phyloP scores from a whole-genome alignment of 176 grass and related monocot genomes.

The Musa acuminata region DNA sequence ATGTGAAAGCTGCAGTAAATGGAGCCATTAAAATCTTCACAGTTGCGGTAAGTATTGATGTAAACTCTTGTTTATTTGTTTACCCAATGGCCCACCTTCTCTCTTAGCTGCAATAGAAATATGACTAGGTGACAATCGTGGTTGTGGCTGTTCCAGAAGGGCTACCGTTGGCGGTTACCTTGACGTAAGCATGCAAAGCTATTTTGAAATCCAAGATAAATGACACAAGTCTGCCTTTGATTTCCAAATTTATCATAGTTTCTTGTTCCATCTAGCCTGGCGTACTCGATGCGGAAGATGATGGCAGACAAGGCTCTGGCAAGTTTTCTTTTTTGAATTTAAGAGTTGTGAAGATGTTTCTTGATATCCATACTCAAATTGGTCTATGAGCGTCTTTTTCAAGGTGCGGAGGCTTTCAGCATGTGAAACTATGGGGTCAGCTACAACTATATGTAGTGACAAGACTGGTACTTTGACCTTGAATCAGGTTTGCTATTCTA shows the following conservation, averaged over 20 bases:
- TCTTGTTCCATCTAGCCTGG: slow-evolving; percentile 41
- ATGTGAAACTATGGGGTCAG: slow-evolving; percentile 98
- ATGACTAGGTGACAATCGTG: slow-evolving; percentile 75
- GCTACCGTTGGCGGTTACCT: slow-evolving; percentile 86
- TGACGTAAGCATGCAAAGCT: slow-evolving; percentile 50
- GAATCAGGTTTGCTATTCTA: slow-evolving; percentile 57
- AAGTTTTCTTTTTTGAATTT: slow-evolving; percentile 8
- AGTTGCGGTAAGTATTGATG: slow-evolving; percentile 52
- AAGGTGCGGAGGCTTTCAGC: slow-evolving; percentile 90
- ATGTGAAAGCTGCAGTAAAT: slow-evolving; percentile 40
- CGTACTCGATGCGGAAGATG: slow-evolving; percentile 98
- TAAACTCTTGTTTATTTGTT: background rate
- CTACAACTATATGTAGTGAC: slow-evolving; percentile 97
- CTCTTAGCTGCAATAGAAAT: background rate
- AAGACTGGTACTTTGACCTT: slow-evolving; percentile 92
- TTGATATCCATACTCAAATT: background rate
- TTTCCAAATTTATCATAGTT: slow-evolving; percentile 1
- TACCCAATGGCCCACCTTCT: background rate
- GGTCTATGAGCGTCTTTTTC: slow-evolving; percentile 13
- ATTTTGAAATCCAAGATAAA: background rate
- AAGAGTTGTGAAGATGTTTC: no score
- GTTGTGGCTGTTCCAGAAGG: slow-evolving; percentile 95
- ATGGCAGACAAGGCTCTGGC: slow-evolving; percentile 90
- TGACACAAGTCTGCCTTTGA: background rate
- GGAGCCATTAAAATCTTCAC: slow-evolving; percentile 86